A percentile compares a stretch with the other conserved stretches of the same genome.
Evolutionary conservation across 345 rosid genomes (phyloP).

Genomic region (Zanthoxylum bungeanum): DNA sequence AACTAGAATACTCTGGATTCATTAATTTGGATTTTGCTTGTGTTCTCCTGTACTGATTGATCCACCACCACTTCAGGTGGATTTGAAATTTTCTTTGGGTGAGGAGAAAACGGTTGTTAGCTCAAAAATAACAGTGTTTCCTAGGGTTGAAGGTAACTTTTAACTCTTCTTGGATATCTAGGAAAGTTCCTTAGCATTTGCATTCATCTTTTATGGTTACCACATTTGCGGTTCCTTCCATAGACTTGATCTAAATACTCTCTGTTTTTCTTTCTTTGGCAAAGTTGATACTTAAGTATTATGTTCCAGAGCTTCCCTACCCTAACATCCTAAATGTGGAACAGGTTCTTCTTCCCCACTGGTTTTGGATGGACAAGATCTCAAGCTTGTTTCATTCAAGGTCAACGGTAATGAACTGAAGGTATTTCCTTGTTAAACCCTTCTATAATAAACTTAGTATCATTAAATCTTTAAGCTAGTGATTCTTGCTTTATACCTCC

Average conservation of each 20-base stretch:
- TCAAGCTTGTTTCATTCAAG: constrained; percentile 78
- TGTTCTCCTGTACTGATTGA: constrained; percentile 13
- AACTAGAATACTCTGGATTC: background rate
- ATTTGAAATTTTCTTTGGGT: constrained; percentile 72
- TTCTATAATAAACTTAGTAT: background rate
- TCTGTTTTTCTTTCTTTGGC: background rate
- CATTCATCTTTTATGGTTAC: background rate
- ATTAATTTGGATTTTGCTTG: constrained; percentile 16
- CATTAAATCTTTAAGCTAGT: background rate
- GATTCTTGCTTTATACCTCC: background rate
- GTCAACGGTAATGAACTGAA: constrained; percentile 59
- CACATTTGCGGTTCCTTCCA: constrained; percentile 2
- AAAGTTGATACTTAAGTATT: background rate
- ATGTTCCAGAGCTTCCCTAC: too few species aligned
- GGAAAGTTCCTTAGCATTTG: background rate
- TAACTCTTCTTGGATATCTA: background rate
- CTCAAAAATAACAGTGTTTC: constrained; percentile 68
- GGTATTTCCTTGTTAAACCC: constrained; percentile 37
- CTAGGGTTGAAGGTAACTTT: constrained; percentile 75
- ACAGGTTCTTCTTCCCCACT: constrained; percentile 71
- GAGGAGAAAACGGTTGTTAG: constrained; percentile 94
- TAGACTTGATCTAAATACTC: background rate
- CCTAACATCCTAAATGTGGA: constrained; percentile 12
- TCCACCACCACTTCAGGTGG: constrained; percentile 59
- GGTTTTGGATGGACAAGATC: constrained; percentile 78